Evolutionary conservation across 768 basidiomycete species (phyloP), one percentile per base, ranked within the genome.

Genomic region (Naganishia antarctica): DNA sequence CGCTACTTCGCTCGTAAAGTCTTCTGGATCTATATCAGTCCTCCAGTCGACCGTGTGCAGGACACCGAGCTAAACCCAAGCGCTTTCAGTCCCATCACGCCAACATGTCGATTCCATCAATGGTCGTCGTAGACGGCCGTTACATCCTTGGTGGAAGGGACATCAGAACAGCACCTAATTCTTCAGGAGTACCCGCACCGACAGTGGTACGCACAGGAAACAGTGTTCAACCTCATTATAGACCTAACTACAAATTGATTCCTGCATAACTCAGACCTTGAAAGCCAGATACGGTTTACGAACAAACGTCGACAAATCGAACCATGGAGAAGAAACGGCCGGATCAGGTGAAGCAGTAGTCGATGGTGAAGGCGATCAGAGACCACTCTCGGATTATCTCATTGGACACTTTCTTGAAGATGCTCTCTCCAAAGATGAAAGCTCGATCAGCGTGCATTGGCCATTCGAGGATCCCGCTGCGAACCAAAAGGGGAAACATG

Each of bases 351-450:
- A 48, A 37, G 7, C 29, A n/a, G 4, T 32, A 44, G 41, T 8
- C 18, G 29, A 63, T 18, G 37, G 25, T 15, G 18, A 63, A 25
- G 40, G 25, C 1, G 62, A 53, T 28, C 25, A 67, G 43, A 46
- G 51, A 44, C 61, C 66, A 16, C 28, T 67, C 2, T 26, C 31
- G 12, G 43, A 67, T 15, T 67, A 63, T 43, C 50, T 67, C 6
- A 41, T 67, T 15, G 66, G 66, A 9, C 6, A 37, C 2, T 31
- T 45, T 12, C 51, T 67, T 41, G 66, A 67, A 11, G 66, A 67
- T 6, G 60, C 65, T 1, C 26, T 67, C 16, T 34, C 25, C 18
- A 46, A 44, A 29, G 66, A 59, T 23, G 45, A 37, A 25, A 16
- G 21, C 3, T 37, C 43, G 8, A 18, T n/a, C 3, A 53, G 21